These are phyloP conservation scores for Posidonia australis DNA, from an alignment of 106 monocot species.

Conservation along the genomic window DNA sequence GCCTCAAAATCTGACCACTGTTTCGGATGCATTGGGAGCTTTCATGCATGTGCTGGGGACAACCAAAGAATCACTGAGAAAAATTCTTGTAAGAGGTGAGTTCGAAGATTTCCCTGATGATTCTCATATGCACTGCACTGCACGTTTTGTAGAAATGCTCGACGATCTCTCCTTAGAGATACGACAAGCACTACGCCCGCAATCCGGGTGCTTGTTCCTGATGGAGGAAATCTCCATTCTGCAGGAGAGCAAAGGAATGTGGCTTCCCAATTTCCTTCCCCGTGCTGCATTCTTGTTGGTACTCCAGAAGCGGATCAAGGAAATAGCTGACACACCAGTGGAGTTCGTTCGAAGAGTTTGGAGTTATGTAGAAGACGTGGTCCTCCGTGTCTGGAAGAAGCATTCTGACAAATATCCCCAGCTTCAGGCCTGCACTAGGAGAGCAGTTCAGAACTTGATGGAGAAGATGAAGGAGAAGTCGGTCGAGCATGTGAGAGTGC, in stretches of 20 bases:
- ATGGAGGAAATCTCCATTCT: conserved; percentile 4
- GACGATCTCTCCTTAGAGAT: conserved; percentile 6
- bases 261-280: conserved; percentile 8
- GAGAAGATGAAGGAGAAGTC: conserved; percentile 2
- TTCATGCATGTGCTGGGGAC: conserved; percentile 27
- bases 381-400: not conserved
- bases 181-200: not conserved
- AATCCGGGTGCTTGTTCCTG: not conserved
- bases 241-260: conserved; percentile 4
- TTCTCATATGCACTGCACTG: conserved; percentile 1
- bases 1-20: conserved; percentile 28
- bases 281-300: conserved; percentile 3
- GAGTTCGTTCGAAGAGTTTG: conserved; percentile 7
- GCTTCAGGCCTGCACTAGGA: not conserved
- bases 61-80: conserved; percentile 26
- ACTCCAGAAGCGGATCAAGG: not conserved
- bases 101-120: conserved; percentile 38
- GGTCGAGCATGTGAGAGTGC: not conserved
- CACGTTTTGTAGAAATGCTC: conserved; percentile 35
- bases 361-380: conserved; percentile 6
- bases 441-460: conserved; percentile 1
- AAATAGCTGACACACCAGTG: not conserved
- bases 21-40: conserved; percentile 23
- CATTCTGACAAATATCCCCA: conserved; percentile 5
- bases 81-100: conserved; percentile 39